These are phyloP conservation scores for Diophrys sp. DNA, from an alignment of 73 alveolate species.

Conservation along the genomic window DNA sequence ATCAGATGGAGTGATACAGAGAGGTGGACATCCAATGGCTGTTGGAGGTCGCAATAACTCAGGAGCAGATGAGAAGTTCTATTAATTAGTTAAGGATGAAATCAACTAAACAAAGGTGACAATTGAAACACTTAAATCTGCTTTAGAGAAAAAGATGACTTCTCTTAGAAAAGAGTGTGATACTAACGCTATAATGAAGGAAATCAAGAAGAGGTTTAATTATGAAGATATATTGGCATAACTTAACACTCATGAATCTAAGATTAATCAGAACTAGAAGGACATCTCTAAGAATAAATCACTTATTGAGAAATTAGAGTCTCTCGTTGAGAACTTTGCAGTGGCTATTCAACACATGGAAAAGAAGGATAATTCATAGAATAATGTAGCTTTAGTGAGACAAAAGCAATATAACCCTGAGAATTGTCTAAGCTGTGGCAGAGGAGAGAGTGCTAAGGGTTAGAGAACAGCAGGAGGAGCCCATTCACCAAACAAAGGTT, in stretches of 20 bases:
- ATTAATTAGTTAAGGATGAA: not conserved
- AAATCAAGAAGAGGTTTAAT: not conserved
- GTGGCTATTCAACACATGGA: not conserved
- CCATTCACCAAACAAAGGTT: not conserved
- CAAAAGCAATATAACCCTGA: not conserved
- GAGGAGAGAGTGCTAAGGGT: not conserved
- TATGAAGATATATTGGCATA: not conserved
- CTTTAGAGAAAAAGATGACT: not conserved
- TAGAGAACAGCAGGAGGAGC: too few relatives aligned
- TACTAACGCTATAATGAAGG: not conserved
- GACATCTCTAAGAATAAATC: not conserved
- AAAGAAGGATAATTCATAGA: not conserved
- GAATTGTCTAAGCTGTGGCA: not conserved
- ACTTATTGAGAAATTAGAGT: not conserved
- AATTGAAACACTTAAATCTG: not conserved
- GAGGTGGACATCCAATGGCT: too few relatives aligned
- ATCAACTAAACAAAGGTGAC: not conserved
- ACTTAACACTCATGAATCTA: not conserved
- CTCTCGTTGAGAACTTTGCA: not conserved
- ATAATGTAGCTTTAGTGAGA: not conserved
- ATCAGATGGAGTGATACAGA: too few relatives aligned
- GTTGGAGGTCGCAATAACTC: too few relatives aligned
- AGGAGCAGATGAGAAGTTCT: not conserved
- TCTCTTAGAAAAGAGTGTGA: not conserved
- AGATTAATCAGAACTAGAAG: not conserved